Conservation (phyloP, 768 basidiomycete genomes). For the Leccinum arenicola region DNA sequence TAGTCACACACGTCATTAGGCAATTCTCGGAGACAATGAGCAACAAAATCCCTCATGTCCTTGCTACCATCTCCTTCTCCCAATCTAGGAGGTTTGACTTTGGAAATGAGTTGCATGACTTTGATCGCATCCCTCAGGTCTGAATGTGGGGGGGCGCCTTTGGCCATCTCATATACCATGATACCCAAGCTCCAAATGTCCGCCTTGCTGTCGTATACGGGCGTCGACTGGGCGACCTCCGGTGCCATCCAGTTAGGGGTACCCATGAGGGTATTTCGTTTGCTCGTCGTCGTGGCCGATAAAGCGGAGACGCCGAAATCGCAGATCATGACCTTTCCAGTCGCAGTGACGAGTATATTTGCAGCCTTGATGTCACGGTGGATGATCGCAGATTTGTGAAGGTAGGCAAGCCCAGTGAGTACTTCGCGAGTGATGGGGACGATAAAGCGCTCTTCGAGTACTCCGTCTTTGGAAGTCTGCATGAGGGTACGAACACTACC, state of each 20-base stretch:
- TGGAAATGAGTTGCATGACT: conserved; percentile 88
- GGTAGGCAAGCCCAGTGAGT: conserved; percentile 79
- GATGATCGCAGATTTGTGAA: conserved; percentile 93
- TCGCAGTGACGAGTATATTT: conserved; percentile 86
- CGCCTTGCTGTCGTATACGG: conserved; percentile 95
- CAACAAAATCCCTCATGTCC: conserved; percentile 87
- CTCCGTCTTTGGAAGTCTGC: conserved; percentile 74
- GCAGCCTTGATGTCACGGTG: conserved; percentile 98
- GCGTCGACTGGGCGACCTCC: conserved; percentile 85
- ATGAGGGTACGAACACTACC: conserved; percentile 92
- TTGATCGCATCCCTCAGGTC: conserved; percentile 78
- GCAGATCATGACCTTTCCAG: conserved; percentile 91
- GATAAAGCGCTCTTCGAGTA: conserved; percentile 87
- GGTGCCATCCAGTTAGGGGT: conserved; percentile 99
- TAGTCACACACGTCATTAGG: conserved; percentile 63
- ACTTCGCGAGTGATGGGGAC: conserved; percentile 88
- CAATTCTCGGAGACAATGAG: conserved; percentile 75
- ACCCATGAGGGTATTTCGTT: conserved; percentile 94
- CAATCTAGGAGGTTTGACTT: conserved; percentile 77
- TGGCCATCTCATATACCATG: conserved; percentile 93
- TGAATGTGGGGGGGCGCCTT: conserved; percentile 92
- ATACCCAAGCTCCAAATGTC: conserved; percentile 99
- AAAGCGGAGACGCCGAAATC: conserved; percentile 99
- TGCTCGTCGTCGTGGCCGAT: conserved; percentile 77
- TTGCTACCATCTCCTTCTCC: conserved; percentile 76